Evolutionary conservation across 2,329 filamentous ascomycete genomes (phyloP).

Genomic region (Rasamsonia emersonii): DNA sequence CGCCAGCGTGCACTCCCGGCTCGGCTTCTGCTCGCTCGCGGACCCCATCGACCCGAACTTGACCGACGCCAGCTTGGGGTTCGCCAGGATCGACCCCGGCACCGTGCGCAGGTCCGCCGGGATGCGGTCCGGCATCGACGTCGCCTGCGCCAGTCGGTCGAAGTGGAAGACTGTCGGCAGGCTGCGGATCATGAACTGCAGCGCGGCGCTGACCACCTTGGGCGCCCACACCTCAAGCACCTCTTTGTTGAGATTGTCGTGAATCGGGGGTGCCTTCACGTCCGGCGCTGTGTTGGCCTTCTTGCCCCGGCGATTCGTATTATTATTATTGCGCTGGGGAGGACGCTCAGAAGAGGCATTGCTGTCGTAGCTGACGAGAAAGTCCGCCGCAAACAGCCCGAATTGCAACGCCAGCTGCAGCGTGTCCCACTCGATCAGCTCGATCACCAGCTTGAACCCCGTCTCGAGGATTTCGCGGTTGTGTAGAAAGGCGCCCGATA

Average conservation of each 20-base stretch:
- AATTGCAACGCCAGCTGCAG: conserved; percentile 22
- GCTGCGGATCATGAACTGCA: conserved; percentile 16
- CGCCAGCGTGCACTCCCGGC: conserved; percentile 10
- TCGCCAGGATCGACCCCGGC: conserved; percentile 7
- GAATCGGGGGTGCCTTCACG: conserved; percentile 10
- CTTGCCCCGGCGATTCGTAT: too few relatives aligned
- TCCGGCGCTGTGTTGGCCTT: conserved; percentile 4
- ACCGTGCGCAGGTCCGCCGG: conserved; percentile 12
- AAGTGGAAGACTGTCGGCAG: conserved; percentile 17
- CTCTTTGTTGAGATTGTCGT: conserved; percentile 5
- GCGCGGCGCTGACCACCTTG: conserved; percentile 11
- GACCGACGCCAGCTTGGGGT: conserved; percentile 14
- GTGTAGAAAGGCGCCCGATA: conserved; percentile 22
- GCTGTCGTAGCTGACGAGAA: conserved; percentile 11
- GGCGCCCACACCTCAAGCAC: conserved; percentile 8
- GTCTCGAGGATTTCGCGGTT: conserved; percentile 14
- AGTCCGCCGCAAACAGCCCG: conserved; percentile 15
- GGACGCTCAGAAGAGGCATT: too few relatives aligned
- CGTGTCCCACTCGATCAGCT: conserved; percentile 19
- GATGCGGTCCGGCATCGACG: conserved; percentile 17
- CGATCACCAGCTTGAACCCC: conserved; percentile 17
- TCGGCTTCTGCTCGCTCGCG: conserved; percentile 9
- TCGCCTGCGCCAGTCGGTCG: conserved; percentile 16
- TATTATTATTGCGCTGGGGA: too few relatives aligned
- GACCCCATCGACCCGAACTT: conserved; percentile 15